These are phyloP conservation scores for Casaregolazyma suthepensis DNA, from an alignment of 1,139 yeast species.

Conservation along the genomic window DNA sequence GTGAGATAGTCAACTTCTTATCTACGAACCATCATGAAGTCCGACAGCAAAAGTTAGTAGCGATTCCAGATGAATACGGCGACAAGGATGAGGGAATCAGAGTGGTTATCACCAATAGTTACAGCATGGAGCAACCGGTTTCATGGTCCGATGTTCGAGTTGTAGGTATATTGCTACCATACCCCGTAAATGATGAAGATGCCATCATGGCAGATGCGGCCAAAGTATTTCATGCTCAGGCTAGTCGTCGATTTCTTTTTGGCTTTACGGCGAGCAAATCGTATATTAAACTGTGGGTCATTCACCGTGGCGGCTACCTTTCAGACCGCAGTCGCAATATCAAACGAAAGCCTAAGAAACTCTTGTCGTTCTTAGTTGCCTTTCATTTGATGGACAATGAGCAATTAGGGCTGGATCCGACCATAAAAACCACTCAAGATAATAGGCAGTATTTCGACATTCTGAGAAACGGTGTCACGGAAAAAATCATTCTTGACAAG, in stretches of 20 bases:
- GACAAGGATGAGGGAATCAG: no score
- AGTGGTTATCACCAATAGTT: no score
- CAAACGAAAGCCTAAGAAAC: neutral
- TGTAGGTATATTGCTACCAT: no score
- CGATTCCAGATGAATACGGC: no score
- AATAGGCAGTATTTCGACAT: neutral
- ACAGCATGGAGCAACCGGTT: no score
- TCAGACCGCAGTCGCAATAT: neutral
- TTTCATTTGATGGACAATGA: neutral
- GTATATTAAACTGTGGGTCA: neutral
- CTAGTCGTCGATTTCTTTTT: neutral
- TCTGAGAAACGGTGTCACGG: neutral
- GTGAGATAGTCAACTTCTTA: no score
- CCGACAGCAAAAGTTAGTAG: no score
- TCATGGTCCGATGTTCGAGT: no score
- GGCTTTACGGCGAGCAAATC: neutral
- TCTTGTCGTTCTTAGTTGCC: neutral
- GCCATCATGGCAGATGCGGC: no score
- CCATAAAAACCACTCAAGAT: neutral
- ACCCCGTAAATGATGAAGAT: no score
- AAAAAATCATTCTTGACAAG: neutral
- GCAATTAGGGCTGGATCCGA: neutral
- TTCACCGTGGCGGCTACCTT: neutral
- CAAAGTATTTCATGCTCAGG: neutral
- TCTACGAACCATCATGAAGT: no score